These are phyloP conservation scores for Myochromella boudieri DNA, from an alignment of 768 basidiomycete genomes.

Conservation along the genomic window DNA sequence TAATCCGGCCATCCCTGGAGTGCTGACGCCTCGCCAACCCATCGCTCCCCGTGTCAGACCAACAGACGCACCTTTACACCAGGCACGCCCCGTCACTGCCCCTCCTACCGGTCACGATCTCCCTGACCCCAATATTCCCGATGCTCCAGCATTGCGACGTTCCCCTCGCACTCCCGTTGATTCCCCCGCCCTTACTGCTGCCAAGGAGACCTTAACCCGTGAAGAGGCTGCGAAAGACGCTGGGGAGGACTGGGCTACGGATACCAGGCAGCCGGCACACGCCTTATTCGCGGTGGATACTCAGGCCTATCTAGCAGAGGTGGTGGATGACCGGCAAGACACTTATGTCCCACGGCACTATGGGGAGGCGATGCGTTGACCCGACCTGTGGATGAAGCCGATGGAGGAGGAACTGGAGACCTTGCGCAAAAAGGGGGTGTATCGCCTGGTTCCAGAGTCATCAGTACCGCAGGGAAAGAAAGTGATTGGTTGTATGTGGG, in stretches of 20 bases:
- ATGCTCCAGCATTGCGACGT: not conserved
- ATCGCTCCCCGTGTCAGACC: not conserved
- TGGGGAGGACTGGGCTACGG: not conserved
- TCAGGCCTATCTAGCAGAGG: not conserved
- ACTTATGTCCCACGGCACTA: not conserved
- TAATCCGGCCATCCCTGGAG: not conserved
- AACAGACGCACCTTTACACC: not conserved
- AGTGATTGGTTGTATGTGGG: constrained; percentile 8
- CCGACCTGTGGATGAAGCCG: not conserved
- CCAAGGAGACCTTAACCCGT: not conserved
- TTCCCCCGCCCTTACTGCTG: not conserved
- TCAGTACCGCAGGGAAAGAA: not conserved
- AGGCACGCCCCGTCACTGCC: not conserved
- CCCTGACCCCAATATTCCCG: not conserved
- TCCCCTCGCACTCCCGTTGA: too few species aligned
- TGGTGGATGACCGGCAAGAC: not conserved
- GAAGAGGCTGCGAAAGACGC: not conserved
- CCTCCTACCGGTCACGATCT: not conserved
- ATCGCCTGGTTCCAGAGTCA: not conserved
- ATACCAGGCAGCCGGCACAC: too few species aligned
- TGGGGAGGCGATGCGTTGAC: not conserved
- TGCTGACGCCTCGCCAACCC: not conserved
- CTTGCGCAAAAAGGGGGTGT: constrained; percentile 1
- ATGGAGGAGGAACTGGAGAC: not conserved
- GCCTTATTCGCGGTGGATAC: not conserved